These are phyloP conservation scores for Dryadomyces quercus-mongolicae DNA, from an alignment of 2,329 filamentous ascomycete genomes.

Conservation along the genomic window DNA sequence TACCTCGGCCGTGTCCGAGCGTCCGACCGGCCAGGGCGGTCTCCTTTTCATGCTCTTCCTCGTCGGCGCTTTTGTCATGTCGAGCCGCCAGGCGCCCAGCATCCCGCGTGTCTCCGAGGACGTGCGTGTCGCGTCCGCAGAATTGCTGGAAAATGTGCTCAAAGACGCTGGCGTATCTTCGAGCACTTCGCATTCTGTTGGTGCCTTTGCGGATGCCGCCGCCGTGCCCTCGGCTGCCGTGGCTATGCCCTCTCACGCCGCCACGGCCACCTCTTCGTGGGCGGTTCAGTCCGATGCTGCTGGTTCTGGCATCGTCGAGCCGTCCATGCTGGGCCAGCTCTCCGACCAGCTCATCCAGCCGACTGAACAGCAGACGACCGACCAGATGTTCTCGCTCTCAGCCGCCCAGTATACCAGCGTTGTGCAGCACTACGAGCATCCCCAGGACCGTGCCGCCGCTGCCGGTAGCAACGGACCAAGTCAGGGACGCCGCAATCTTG, in stretches of 20 bases:
- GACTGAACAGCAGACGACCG: slow-evolving; percentile 72
- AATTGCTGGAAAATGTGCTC: slow-evolving; percentile 68
- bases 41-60: slow-evolving; percentile 92
- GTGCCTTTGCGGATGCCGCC: not conserved
- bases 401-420: slow-evolving; percentile 81
- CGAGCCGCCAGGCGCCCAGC: slow-evolving; percentile 62
- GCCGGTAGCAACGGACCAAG: slow-evolving; percentile 27
- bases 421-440: slow-evolving; percentile 27
- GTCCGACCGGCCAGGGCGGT: slow-evolving; percentile 63
- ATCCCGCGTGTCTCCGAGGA: slow-evolving; percentile 72
- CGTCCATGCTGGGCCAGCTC: slow-evolving; percentile 53
- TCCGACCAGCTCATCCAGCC: slow-evolving; percentile 60
- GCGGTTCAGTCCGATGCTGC: not conserved
- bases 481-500: slow-evolving; percentile 60
- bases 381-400: slow-evolving; percentile 79
- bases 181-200: not conserved
- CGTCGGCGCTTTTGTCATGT: slow-evolving; percentile 90
- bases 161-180: slow-evolving; percentile 60
- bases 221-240: not conserved
- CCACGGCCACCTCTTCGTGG: not conserved
- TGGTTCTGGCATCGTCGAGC: slow-evolving; percentile 24
- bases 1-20: slow-evolving; percentile 37
- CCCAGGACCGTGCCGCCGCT: slow-evolving; percentile 8
- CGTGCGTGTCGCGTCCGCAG: slow-evolving; percentile 64
- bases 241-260: not conserved